phyloP scores from a whole-genome alignment of 345 rosid species.

The Viola odorata region DNA sequence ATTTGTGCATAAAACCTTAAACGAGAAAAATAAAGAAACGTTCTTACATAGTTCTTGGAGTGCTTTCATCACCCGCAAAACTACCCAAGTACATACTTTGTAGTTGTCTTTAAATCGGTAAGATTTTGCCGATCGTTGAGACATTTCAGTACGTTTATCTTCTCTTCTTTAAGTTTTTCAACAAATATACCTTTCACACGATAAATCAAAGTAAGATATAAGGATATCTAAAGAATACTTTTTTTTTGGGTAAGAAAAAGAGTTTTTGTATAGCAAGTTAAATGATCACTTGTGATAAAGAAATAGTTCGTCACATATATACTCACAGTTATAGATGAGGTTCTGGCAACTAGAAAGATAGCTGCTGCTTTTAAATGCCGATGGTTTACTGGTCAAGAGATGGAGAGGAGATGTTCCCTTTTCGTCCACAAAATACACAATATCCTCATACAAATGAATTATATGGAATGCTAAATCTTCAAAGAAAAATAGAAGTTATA shows the following conservation, averaged over 20 bases:
- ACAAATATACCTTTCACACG: constrained; percentile 25
- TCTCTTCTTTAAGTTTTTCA: constrained; percentile 22
- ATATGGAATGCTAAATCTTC: constrained; percentile 52
- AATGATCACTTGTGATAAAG: no score
- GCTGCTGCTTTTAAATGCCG: constrained; percentile 36
- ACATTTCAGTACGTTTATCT: not conserved
- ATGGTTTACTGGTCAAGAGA: constrained; percentile 35
- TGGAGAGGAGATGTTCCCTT: constrained; percentile 40
- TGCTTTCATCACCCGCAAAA: constrained; percentile 3
- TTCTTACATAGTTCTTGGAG: not conserved
- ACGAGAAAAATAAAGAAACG: no score
- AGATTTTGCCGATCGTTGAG: constrained; percentile 11
- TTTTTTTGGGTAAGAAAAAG: no score
- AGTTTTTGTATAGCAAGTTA: no score
- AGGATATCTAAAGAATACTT: no score
- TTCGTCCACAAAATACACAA: constrained; percentile 23
- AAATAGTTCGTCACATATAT: no score
- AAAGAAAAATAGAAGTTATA: not conserved
- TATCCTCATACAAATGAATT: constrained; percentile 13
- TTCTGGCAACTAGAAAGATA: constrained; percentile 15
- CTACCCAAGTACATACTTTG: constrained; percentile 21
- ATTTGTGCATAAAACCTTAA: no score
- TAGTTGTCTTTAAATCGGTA: no score
- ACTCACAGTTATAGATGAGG: constrained; percentile 38
- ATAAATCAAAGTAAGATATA: no score